Evolutionary conservation across 768 basidiomycete genomes (phyloP).

Genomic region (Hygrophorus pudorinus): DNA sequence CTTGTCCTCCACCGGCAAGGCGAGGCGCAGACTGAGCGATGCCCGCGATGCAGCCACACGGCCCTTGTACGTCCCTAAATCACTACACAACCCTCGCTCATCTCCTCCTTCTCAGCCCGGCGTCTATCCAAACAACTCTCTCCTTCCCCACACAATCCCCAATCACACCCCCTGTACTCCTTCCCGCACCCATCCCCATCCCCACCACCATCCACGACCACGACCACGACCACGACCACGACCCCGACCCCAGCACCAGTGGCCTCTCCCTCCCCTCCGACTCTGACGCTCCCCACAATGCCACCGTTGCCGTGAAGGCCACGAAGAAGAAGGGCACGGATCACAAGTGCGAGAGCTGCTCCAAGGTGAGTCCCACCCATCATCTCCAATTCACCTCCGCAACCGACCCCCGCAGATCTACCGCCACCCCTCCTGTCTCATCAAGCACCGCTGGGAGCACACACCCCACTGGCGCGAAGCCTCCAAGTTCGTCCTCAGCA

Average conservation of each 20-base stretch:
- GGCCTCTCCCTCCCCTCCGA: conserved; percentile 1
- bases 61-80: conserved; percentile 49
- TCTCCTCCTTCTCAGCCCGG: conserved; percentile 17
- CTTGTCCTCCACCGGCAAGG: conserved; percentile 60
- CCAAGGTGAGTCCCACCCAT: conserved; percentile 53
- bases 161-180: conserved; percentile 13
- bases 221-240: not conserved
- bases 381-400: conserved; percentile 1
- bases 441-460: conserved; percentile 98
- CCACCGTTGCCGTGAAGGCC: conserved; percentile 18
- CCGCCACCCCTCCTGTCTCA: conserved; percentile 87
- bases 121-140: conserved; percentile 20
- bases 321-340: conserved; percentile 77
- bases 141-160: conserved; percentile 10
- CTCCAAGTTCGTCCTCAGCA: conserved; percentile 80
- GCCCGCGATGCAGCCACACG: conserved; percentile 69
- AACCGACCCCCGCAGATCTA: conserved; percentile 43
- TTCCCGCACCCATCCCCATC: conserved; percentile 21
- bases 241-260: not conserved
- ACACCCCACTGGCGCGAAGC: conserved; percentile 95
- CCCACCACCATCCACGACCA: not conserved
- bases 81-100: conserved; percentile 3
- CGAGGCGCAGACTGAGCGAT: conserved; percentile 65
- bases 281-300: conserved; percentile 9
- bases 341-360: conserved; percentile 90